A percentile compares a stretch with the other conserved stretches of the same genome.
These are phyloP conservation scores for Ceratobasidium sp. DNA, from an alignment of 1,284 basidiomycete species.

Conservation along the genomic window DNA sequence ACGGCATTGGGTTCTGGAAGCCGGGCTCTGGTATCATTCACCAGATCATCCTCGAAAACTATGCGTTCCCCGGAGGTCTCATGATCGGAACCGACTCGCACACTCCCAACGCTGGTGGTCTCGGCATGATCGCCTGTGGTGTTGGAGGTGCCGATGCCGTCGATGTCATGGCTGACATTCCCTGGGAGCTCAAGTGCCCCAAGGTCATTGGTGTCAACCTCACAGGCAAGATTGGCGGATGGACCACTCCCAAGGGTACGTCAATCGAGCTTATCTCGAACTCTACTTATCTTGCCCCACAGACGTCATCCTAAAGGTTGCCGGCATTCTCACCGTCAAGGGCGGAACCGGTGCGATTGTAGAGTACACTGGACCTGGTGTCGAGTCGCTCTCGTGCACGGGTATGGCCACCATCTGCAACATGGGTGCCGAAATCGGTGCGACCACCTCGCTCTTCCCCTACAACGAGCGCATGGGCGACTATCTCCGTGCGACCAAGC, in stretches of 20 bases:
- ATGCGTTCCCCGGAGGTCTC: constrained; percentile 87
- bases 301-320: constrained; percentile 98
- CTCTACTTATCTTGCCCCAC: constrained; percentile 28
- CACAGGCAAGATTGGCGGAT: constrained; percentile 86
- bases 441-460: constrained; percentile 98
- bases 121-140: constrained; percentile 98
- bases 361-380: constrained; percentile 92
- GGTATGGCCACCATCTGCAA: constrained; percentile 99
- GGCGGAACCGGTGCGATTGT: constrained; percentile 97
- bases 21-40: constrained; percentile 97
- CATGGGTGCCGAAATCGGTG: constrained; percentile 99
- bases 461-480: constrained; percentile 95
- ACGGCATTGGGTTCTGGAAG: constrained; percentile 92
- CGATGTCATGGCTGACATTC: constrained; percentile 96
- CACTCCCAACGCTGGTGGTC: constrained; percentile 97
- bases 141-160: constrained; percentile 99
- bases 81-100: constrained; percentile 89
- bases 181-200: constrained; percentile 98
- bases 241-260: constrained; percentile 94
- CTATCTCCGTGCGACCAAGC: constrained; percentile 94
- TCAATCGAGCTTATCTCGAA: constrained; percentile 32
- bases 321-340: constrained; percentile 97
- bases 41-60: constrained; percentile 98
- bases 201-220: constrained; percentile 90
- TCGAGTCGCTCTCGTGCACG: constrained; percentile 95